A percentile compares a stretch with the other conserved stretches of the same genome.
phyloP scores from a whole-genome alignment of 2,329 filamentous ascomycete genomes.

The Ophiostoma quercus region DNA sequence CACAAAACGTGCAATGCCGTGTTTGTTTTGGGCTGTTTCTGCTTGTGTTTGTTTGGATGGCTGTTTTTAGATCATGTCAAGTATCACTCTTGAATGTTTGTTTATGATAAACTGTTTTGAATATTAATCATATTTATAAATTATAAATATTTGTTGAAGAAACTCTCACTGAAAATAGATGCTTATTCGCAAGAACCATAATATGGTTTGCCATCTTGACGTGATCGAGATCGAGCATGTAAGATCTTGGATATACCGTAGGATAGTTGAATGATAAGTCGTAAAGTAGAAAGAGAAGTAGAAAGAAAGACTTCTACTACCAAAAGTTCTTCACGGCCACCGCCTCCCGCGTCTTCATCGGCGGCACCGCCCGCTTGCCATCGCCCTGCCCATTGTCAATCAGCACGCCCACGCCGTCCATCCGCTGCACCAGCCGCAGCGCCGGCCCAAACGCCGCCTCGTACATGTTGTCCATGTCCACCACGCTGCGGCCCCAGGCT shows the following conservation, averaged over 20 bases:
- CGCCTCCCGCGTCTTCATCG: conserved; percentile 12
- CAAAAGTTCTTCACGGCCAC: conserved; percentile 23
- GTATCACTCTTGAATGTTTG: no score
- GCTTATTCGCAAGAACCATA: no score
- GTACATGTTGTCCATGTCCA: conserved; percentile 27
- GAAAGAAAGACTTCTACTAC: conserved; percentile 12
- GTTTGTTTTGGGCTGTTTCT: not conserved
- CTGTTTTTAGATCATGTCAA: no score
- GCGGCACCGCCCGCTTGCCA: conserved; percentile 19
- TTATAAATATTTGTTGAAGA: no score
- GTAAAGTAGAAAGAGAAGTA: no score
- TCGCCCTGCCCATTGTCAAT: conserved; percentile 27
- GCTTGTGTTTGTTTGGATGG: not conserved
- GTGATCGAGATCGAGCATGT: no score
- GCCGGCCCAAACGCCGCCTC: conserved; percentile 30
- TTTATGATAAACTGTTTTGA: no score
- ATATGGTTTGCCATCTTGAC: no score
- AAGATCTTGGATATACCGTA: no score
- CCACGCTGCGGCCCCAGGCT: conserved; percentile 27
- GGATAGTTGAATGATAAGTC: no score
- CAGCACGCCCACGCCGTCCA: conserved; percentile 33
- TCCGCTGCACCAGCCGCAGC: conserved; percentile 31
- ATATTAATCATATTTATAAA: no score
- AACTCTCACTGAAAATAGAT: no score
- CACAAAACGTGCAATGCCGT: not conserved